Evolutionary conservation across 1,284 basidiomycete genomes (phyloP).

Genomic region (Pseudozyma sp.): DNA sequence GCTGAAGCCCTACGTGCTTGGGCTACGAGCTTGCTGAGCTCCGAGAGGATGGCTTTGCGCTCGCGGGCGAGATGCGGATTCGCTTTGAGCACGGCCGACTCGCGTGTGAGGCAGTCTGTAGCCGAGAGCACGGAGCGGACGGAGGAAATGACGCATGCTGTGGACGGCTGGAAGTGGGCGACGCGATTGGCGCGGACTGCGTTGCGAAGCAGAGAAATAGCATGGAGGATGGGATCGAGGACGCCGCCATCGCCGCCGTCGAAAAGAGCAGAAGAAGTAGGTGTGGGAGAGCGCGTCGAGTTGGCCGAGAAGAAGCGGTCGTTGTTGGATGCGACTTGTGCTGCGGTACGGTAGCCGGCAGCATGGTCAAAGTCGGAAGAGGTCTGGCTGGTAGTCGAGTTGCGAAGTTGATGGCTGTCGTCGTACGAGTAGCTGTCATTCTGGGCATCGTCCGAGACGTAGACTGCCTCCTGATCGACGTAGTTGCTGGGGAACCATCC

Average conservation of each 20-base stretch:
- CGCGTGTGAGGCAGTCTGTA: constrained; percentile 86
- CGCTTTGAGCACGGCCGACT: constrained; percentile 78
- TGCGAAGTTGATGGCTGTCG: constrained; percentile 11
- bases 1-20: constrained; percentile 80
- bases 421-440: constrained; percentile 37
- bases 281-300: constrained; percentile 48
- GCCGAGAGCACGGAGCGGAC: constrained; percentile 88
- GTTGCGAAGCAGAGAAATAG: constrained; percentile 84
- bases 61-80: constrained; percentile 79
- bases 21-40: constrained; percentile 84
- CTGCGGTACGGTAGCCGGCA: constrained; percentile 14
- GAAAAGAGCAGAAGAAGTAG: constrained; percentile 28
- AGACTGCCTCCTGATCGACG: constrained; percentile 52
- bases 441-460: constrained; percentile 39
- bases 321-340: constrained; percentile 2
- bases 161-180: constrained; percentile 78
- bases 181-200: constrained; percentile 81
- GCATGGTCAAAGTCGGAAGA: constrained; percentile 28
- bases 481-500: constrained; percentile 97
- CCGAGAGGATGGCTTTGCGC: constrained; percentile 83
- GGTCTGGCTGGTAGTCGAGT: constrained; percentile 16
- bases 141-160: constrained; percentile 87
- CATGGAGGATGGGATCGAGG: constrained; percentile 77
- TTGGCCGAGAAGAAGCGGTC: constrained; percentile 39
- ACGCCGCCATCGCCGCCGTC: constrained; percentile 46